phyloP scores from a whole-genome alignment of 352 stramenopile species.

The Blastocystis sp. region DNA sequence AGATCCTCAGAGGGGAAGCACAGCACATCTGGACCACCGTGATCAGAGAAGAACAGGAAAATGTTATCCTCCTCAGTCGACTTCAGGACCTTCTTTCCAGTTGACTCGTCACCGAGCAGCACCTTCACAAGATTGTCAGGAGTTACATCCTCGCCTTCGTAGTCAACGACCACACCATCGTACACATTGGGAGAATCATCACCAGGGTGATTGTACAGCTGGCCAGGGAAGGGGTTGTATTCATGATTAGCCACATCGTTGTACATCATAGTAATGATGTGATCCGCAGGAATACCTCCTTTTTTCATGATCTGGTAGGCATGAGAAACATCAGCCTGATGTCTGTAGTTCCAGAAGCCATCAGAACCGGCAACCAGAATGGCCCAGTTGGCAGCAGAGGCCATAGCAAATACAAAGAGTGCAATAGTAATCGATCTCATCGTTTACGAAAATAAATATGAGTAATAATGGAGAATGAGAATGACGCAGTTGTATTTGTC shows the following conservation, averaged over 20 bases:
- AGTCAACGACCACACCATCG: conserved; percentile 67
- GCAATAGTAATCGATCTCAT: neutral
- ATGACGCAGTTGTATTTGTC: no score
- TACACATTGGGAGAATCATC: conserved; percentile 76
- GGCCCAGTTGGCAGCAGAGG: conserved; percentile 74
- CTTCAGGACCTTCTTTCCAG: conserved; percentile 74
- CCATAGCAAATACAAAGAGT: conserved; percentile 63
- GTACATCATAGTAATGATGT: conserved; percentile 85
- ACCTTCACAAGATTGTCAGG: conserved; percentile 80
- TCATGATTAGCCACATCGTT: conserved; percentile 76
- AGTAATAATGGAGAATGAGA: no score
- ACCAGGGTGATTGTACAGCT: conserved; percentile 79
- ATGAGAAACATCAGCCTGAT: conserved; percentile 78
- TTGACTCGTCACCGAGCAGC: conserved; percentile 73
- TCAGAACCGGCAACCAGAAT: conserved; percentile 80
- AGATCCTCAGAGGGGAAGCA: conserved; percentile 76
- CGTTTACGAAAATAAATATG: neutral
- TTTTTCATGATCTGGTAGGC: conserved; percentile 79
- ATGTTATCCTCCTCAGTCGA: conserved; percentile 77
- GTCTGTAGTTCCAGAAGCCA: conserved; percentile 82
- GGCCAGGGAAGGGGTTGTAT: conserved; percentile 78
- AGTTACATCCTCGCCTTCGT: conserved; percentile 69
- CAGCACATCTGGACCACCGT: conserved; percentile 77
- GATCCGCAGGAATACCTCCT: conserved; percentile 77
- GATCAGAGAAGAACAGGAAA: conserved; percentile 85